Evolutionary conservation across 352 stramenopile species (phyloP).

Genomic region (Phytophthora ohioensis): DNA sequence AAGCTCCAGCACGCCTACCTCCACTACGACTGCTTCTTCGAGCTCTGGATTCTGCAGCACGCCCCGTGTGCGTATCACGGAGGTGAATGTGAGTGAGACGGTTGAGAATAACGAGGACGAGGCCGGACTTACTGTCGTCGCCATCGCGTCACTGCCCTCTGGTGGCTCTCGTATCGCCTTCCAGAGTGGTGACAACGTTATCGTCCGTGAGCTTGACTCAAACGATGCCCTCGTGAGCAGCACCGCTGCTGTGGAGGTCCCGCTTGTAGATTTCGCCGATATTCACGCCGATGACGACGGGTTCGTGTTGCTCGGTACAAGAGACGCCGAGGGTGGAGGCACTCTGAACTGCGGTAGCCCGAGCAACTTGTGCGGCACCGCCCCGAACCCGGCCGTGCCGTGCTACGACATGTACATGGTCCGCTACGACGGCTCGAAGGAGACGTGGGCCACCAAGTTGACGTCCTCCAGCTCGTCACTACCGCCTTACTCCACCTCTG

Average conservation of each 20-base stretch:
- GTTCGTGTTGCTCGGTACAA: constrained; percentile 59
- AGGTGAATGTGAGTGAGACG: constrained; percentile 47
- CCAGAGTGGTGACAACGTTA: constrained; percentile 54
- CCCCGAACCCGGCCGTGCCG: constrained; percentile 41
- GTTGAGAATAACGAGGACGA: constrained; percentile 57
- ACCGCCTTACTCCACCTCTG: constrained; percentile 58
- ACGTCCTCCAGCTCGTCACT: constrained; percentile 56
- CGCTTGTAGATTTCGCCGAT: constrained; percentile 59
- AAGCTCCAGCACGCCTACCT: not conserved
- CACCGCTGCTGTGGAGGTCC: constrained; percentile 37
- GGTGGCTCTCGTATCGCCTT: constrained; percentile 60
- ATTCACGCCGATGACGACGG: constrained; percentile 61
- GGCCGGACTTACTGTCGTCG: constrained; percentile 53
- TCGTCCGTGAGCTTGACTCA: constrained; percentile 56
- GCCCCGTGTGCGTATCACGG: constrained; percentile 36
- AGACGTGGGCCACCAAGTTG: constrained; percentile 68
- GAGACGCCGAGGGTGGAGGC: constrained; percentile 54
- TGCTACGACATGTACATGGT: constrained; percentile 75
- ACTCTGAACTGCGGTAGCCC: constrained; percentile 65
- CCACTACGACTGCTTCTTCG: constrained; percentile 7
- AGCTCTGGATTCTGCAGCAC: constrained; percentile 14
- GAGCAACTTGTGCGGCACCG: constrained; percentile 55
- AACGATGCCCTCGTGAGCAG: constrained; percentile 52
- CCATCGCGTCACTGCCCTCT: constrained; percentile 49
- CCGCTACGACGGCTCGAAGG: constrained; percentile 54